Base-by-base conservation (phyloP, 192 early-diverging fungal species). In the Radiomyces spectabilis region DNA sequence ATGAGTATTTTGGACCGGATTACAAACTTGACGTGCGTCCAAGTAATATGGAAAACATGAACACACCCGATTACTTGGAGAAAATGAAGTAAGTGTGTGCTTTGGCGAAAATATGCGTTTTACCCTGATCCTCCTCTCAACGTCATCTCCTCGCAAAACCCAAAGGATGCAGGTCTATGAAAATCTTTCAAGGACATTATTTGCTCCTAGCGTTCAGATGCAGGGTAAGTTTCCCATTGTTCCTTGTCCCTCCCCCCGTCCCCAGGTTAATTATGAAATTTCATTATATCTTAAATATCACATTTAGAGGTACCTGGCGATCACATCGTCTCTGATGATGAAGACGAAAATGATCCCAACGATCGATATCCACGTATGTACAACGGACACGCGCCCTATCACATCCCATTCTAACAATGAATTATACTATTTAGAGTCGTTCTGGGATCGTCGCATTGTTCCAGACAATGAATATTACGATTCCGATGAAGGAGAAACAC, bases 1-100 rank as follows among this genome's bases (percentile, higher is more conserved):
- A 85, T 41, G 83, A 86, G 55, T 92, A 92, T 60, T 98, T 85
- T 72, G 93, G 90, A 1, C 94, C 94, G 10, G 90, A 98, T 55
- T 95, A 88, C 69, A 74, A 73, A 44, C 71, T 98, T 39, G 91
- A 97, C 54, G 86, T 89, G 15, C 85, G 86, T 0, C 74, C 89
- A 34, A 95, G 83, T 64, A 91, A 90, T 55, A 85, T 89, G 80
- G 84, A 88, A 49, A 91, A 98, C 63, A 75, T 82, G 58, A 98
- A 98, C 63, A 86, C 85, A 24, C 83, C 85, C 7, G 76, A 86
- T 61, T 89, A 92, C 56, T 78, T 98, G 32, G 85, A 91, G 49
- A 80, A 84, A 41, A 85, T 96, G 51, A 82, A 84, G 86, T 87
- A 69, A 39, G 72, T 48, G 8, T 32, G 34, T 16, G 15, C 3